Conservation (phyloP, 352 stramenopile species). For the Globisporangium iwayamae region DNA sequence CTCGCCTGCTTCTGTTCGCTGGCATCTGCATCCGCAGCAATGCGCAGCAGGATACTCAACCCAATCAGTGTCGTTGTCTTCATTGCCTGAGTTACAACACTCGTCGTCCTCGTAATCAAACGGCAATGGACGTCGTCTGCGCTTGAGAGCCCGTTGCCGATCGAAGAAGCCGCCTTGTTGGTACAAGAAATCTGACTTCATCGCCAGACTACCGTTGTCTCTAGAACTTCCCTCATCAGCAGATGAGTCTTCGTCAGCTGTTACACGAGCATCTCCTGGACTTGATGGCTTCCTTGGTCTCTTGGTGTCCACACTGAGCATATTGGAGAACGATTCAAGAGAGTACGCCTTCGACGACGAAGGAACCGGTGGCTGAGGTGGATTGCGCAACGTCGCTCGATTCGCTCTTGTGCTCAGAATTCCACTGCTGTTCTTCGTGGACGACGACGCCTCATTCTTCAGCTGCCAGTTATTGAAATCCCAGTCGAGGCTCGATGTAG, state of each 20-base stretch:
- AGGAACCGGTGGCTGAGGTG: slow-evolving; percentile 14
- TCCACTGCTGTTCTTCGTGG: neutral
- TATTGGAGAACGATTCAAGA: slow-evolving; percentile 54
- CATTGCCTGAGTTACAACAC: slow-evolving; percentile 10
- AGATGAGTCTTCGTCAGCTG: slow-evolving; percentile 17
- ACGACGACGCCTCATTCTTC: slow-evolving; percentile 14
- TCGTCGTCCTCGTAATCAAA: slow-evolving; percentile 46
- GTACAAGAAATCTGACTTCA: slow-evolving; percentile 72
- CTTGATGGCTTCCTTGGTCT: slow-evolving; percentile 13
- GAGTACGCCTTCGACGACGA: slow-evolving; percentile 46
- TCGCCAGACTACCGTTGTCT: slow-evolving; percentile 17
- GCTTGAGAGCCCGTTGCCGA: slow-evolving; percentile 60
- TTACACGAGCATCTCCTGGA: slow-evolving; percentile 5
- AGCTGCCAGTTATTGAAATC: slow-evolving; percentile 65
- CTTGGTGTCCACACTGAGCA: slow-evolving; percentile 31
- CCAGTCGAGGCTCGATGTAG: slow-evolving; percentile 65
- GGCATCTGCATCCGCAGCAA: slow-evolving; percentile 46
- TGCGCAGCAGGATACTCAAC: slow-evolving; percentile 13
- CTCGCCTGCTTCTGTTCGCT: slow-evolving; percentile 8
- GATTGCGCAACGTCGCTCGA: slow-evolving; percentile 4
- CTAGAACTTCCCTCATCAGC: slow-evolving; percentile 24
- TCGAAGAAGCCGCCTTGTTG: slow-evolving; percentile 80
- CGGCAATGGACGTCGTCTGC: slow-evolving; percentile 46
- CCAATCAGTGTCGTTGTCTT: slow-evolving; percentile 20
- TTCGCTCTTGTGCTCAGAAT: neutral